Base-by-base conservation (phyloP, 805 yeast genomes). In the Wickerhamiella sergipiensis region DNA sequence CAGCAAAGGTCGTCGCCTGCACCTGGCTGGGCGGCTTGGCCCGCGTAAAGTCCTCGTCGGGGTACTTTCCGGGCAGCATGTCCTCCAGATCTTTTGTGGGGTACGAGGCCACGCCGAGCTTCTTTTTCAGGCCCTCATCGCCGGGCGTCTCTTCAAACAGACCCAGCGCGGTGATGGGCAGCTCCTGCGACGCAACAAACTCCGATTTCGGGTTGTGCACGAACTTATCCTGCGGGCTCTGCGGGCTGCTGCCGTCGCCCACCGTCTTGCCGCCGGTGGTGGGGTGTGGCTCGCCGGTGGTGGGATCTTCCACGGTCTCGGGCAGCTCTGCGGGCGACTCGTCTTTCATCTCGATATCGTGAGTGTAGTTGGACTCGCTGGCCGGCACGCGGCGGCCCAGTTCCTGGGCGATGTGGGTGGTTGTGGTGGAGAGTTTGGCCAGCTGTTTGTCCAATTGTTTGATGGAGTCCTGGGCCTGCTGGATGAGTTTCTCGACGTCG, bases 21-120 rank as follows among this genome's bases (percentile, higher is more conserved):
- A 90, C 92, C 68, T 92, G 98, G 65, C 87, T 90, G 2, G 87
- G 67, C 18, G 89, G 89, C 61, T 89, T 90, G 13, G 81, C 78
- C 55, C 80, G 79, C 5, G 95, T 81, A 58, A 85, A 87, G 66
- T 92, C 97, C 51, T 74, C 76, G 64, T 85, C 80, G 10, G 98
- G 98, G 23, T 88, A 81, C 36, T 73, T 78, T 2, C 98, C 99
- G 0, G 98, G 95, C 29, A 92, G 70, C 54, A 83, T 66, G 50
- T 80, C 83, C 56, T 78, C 72, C 45, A 92, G 69, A 61, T 89
- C 95, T 40, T 73, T 72, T 31, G 80, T 77, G 0, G 98, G 98
- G 63, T 80, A 92, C n/a, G 89, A 80, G 0, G 92, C 85, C 15
- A 92, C 98, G 3, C 85, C 95, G 60, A 81, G 87, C 63, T 83